A percentile compares a stretch with the other conserved stretches of the same genome.
Conservation (phyloP, 2,329 filamentous ascomycete species). For the Rugonectria rugulosa region DNA sequence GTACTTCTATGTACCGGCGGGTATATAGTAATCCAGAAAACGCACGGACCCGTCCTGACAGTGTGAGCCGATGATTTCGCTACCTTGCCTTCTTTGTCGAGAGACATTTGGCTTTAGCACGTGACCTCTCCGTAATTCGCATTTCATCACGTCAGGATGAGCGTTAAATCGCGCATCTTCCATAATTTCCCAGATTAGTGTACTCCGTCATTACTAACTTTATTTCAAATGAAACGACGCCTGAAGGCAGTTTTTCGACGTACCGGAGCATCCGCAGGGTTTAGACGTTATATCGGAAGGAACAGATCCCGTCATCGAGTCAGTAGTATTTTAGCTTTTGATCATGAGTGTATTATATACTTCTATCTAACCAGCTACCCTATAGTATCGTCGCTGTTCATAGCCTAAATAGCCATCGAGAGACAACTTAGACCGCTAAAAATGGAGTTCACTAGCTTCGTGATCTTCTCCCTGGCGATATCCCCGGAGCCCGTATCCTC, state of each 20-base stretch:
- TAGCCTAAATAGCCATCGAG: slow-evolving; percentile 71
- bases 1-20: neutral
- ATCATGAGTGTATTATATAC: neutral
- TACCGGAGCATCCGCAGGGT: neutral
- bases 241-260: neutral
- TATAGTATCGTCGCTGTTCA: slow-evolving; percentile 70
- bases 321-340: neutral
- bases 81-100: too few species aligned
- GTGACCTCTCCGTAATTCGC: neutral
- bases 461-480: slow-evolving; percentile 64
- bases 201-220: slow-evolving; percentile 20
- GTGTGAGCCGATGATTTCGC: neutral
- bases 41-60: neutral
- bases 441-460: slow-evolving; percentile 72
- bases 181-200: too few species aligned
- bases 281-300: slow-evolving; percentile 1
- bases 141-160: neutral
- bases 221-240: slow-evolving; percentile 2
- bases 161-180: neutral
- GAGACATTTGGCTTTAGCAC: too few species aligned
- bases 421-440: slow-evolving; percentile 66
- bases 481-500: slow-evolving; percentile 2
- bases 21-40: too few species aligned
- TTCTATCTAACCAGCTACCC: neutral
- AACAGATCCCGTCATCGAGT: neutral